Conservation (phyloP, 345 rosid species). For the Kernera saxatilis region DNA sequence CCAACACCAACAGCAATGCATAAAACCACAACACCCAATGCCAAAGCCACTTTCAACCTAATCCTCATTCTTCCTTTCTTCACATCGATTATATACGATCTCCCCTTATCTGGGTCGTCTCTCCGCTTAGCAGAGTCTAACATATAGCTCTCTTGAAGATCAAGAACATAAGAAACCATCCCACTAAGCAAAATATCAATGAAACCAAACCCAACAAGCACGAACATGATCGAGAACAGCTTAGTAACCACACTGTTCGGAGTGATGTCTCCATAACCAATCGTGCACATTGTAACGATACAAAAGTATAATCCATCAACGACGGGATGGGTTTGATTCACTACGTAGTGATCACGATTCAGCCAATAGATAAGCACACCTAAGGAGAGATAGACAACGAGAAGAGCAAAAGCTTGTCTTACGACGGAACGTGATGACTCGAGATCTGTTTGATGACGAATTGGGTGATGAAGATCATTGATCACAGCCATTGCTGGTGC, state of each 20-base stretch:
- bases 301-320: conserved; percentile 91
- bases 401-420: conserved; percentile 55
- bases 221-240: conserved; percentile 81
- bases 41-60: conserved; percentile 88
- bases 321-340: conserved; percentile 71
- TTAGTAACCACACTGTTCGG: conserved; percentile 67
- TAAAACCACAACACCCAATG: conserved; percentile 81
- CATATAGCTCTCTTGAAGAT: conserved; percentile 82
- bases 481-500: conserved; percentile 92
- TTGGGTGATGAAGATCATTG: conserved; percentile 36
- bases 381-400: conserved; percentile 55
- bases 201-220: conserved; percentile 84
- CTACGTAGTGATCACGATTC: conserved; percentile 54
- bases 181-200: conserved; percentile 79
- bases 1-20: conserved; percentile 80
- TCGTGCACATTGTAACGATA: conserved; percentile 93
- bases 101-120: conserved; percentile 39
- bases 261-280: conserved; percentile 91
- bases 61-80: conserved; percentile 98
- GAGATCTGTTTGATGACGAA: conserved; percentile 39
- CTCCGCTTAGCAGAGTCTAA: conserved; percentile 54
- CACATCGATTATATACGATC: conserved; percentile 69
- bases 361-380: conserved; percentile 76
- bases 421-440: conserved; percentile 52
- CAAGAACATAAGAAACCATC: conserved; percentile 93